Conservation (phyloP, 2,329 filamentous ascomycete genomes). For the Cytospora piceae region DNA sequence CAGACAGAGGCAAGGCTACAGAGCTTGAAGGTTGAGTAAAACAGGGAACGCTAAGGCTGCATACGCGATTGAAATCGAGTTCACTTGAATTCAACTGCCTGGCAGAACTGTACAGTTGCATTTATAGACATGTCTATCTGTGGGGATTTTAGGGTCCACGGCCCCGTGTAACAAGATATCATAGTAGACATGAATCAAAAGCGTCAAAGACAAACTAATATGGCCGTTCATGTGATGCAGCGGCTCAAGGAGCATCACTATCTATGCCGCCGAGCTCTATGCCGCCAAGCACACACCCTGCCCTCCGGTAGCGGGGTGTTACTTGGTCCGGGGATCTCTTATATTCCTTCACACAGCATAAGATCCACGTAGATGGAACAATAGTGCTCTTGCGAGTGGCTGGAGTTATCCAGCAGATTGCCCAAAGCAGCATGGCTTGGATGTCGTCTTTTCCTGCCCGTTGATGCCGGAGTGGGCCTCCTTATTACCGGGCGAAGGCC, state of each 20-base stretch:
- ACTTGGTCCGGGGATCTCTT: neutral
- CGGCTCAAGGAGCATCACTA: neutral
- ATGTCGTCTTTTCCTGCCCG: neutral
- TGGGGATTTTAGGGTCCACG: constrained; percentile 3
- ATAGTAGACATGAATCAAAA: constrained; percentile 26
- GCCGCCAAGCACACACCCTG: neutral
- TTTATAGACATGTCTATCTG: constrained; percentile 15
- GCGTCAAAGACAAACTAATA: constrained; percentile 5
- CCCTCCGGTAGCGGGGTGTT: no score
- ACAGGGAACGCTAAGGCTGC: constrained; percentile 5
- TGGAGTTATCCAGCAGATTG: neutral
- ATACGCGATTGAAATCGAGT: neutral
- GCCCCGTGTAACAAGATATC: constrained; percentile 28
- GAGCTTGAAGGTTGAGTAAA: constrained; percentile 80
- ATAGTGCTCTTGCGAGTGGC: neutral
- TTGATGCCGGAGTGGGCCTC: neutral
- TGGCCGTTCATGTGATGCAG: neutral
- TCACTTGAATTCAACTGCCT: neutral
- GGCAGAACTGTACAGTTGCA: constrained; percentile 17
- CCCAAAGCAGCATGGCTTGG: neutral
- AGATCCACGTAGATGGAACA: neutral
- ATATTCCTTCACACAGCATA: neutral
- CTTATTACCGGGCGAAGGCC: constrained; percentile 3
- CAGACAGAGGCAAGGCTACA: constrained; percentile 87
- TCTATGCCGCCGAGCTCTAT: neutral